Base-by-base conservation (phyloP, 1,284 basidiomycete species). In the Sporisorium iseilematis-ciliati region DNA sequence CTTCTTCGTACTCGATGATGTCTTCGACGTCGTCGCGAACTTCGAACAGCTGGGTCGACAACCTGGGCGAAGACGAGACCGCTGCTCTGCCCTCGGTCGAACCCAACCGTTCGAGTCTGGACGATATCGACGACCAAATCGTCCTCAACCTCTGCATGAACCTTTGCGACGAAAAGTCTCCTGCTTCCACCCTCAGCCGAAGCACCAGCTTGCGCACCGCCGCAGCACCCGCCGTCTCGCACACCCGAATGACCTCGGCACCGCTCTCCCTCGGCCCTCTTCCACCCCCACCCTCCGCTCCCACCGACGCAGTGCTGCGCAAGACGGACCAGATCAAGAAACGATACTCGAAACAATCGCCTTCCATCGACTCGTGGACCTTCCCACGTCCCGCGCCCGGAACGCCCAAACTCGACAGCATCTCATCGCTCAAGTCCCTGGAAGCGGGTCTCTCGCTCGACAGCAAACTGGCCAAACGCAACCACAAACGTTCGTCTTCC, bases 81-180 rank as follows among this genome's bases (percentile, higher is more conserved):
- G 53, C 55, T 20, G 45, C 31, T 6, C 50, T 65, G 35, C 35
- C 35, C n/a, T 25, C 43, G 23, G 4, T 38, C 5, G 51, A 49
- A 6, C 33, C 16, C 1, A 21, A 42, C 6, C 65, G 71, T 18
- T 64, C 71, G 20, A 74, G 71, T 23, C 20, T 74, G 33, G 65
- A 67, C 51, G 65, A 64, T 1, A 67, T 74, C 31, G 65, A 74
- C 18, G 61, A 63, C 8, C 61, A 74, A 49, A 50, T 74, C n/a
- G 48, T 57, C 12, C 40, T 57, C 48, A 55, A 65, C 35, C 55
- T 57, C 21, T 57, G 55, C 14, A 12, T 60, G n/a, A 63, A 74
- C 23, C 65, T 74, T 10, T 61, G 58, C 46, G 58, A 71, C 21
- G 40, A 46, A 38, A 26, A 18, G 25, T 20, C 54, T 10, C 54